These are phyloP conservation scores for grape (Vitis vinifera) DNA, from an alignment of 164 flowering plant genomes.

Conservation along the genomic window DNA sequence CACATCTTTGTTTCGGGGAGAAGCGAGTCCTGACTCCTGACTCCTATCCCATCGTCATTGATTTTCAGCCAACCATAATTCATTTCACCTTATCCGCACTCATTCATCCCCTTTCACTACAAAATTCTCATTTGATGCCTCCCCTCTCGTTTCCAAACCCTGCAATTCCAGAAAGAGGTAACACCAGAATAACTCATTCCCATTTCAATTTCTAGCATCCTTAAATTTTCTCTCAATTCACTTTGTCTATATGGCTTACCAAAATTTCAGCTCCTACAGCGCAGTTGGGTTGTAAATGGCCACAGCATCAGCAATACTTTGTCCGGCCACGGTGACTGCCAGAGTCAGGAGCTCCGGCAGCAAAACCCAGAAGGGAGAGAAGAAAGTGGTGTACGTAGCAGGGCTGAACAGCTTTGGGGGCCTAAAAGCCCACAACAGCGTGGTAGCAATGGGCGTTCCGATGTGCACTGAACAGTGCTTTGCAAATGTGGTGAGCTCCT, in stretches of 20 bases:
- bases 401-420: slow-evolving; percentile 74
- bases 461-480: slow-evolving; percentile 50
- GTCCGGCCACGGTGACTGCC: slow-evolving; percentile 21
- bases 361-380: slow-evolving; percentile 20
- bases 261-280: slow-evolving; percentile 8
- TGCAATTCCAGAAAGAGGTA: neutral
- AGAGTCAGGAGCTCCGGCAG: slow-evolving; percentile 2
- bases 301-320: slow-evolving; percentile 35
- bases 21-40: too few relatives aligned
- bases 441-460: slow-evolving; percentile 51
- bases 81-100: slow-evolving; percentile 37
- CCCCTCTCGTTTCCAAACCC: slow-evolving; percentile 12
- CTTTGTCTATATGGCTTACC: neutral
- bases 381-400: slow-evolving; percentile 38
- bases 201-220: neutral
- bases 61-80: slow-evolving; percentile 32
- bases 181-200: too few relatives aligned
- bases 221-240: neutral
- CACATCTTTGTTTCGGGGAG: too few relatives aligned
- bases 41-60: neutral
- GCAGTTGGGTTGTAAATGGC: slow-evolving; percentile 28
- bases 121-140: slow-evolving; percentile 8
- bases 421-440: slow-evolving; percentile 58
- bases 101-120: neutral
- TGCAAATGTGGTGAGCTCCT: slow-evolving; percentile 52